phyloP scores from a whole-genome alignment of 1,139 yeast species.

The Taphrina populina region DNA sequence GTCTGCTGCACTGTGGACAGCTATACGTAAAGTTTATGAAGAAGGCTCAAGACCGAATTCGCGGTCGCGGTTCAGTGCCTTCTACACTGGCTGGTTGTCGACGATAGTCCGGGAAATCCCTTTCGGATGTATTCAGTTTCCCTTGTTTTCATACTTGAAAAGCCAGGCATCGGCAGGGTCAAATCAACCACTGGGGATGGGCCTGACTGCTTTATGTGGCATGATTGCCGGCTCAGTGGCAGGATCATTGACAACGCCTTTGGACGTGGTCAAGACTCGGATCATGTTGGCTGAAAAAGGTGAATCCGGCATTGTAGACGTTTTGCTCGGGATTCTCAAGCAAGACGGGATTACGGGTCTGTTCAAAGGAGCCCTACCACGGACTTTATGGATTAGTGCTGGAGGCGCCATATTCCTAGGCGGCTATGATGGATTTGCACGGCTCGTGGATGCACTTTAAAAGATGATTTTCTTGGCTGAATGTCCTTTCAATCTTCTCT shows the following conservation, averaged over 20 bases:
- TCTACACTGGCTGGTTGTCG: slow-evolving; percentile 89
- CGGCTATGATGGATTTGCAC: slow-evolving; percentile 59
- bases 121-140: slow-evolving; percentile 91
- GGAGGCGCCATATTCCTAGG: slow-evolving; percentile 98
- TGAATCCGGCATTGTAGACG: slow-evolving; percentile 52
- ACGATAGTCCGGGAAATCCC: slow-evolving; percentile 95
- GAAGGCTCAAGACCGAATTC: slow-evolving; percentile 19
- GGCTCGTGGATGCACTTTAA: no score
- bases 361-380: slow-evolving; percentile 81
- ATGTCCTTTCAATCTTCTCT: no score
- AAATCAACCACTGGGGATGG: slow-evolving; percentile 53
- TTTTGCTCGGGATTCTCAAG: slow-evolving; percentile 35
- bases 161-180: slow-evolving; percentile 52
- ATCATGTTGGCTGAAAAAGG: slow-evolving; percentile 70
- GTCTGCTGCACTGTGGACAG: slow-evolving; percentile 7
- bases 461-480: no score
- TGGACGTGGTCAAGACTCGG: slow-evolving; percentile 89
- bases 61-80: slow-evolving; percentile 59
- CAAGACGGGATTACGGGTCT: slow-evolving; percentile 73
- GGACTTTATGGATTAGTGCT: slow-evolving; percentile 96
- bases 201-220: slow-evolving; percentile 90
- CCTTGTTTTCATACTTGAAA: slow-evolving; percentile 82
- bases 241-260: slow-evolving; percentile 89
- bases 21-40: slow-evolving; percentile 14
- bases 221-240: slow-evolving; percentile 95